phyloP scores from a whole-genome alignment of 1,284 basidiomycete species.

The Rhodotorula sp. region DNA sequence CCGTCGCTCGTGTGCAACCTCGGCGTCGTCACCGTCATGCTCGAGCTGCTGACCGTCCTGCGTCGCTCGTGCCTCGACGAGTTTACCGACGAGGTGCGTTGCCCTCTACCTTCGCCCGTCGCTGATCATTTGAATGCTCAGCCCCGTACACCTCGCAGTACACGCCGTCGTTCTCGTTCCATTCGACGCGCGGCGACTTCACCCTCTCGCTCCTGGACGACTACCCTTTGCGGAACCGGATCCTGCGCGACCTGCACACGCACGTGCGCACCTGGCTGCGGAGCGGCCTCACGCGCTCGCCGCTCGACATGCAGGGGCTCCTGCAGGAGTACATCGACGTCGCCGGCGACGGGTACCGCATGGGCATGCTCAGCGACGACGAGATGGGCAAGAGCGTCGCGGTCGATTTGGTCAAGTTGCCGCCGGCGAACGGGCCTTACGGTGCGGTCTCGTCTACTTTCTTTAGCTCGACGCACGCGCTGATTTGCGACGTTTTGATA shows the following conservation, averaged over 20 bases:
- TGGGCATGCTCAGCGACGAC: slow-evolving; percentile 54
- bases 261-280: slow-evolving; percentile 82
- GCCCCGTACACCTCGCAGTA: slow-evolving; percentile 59
- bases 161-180: slow-evolving; percentile 80
- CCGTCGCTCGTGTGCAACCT: slow-evolving; percentile 92
- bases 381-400: slow-evolving; percentile 89
- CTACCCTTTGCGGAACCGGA: slow-evolving; percentile 81
- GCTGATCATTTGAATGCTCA: neutral
- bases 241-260: slow-evolving; percentile 70
- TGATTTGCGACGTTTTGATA: slow-evolving; percentile 8
- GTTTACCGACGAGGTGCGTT: slow-evolving; percentile 78
- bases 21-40: slow-evolving; percentile 79
- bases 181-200: slow-evolving; percentile 69
- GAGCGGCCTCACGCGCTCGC: slow-evolving; percentile 79
- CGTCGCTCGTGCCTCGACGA: slow-evolving; percentile 87
- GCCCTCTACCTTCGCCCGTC: slow-evolving; percentile 1
- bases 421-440: slow-evolving; percentile 36
- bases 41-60: slow-evolving; percentile 88
- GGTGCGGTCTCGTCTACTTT: slow-evolving; percentile 25
- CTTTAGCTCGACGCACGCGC: neutral
- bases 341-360: slow-evolving; percentile 15
- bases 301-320: slow-evolving; percentile 87
- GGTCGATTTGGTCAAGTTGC: slow-evolving; percentile 68
- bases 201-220: slow-evolving; percentile 82
- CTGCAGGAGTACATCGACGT: slow-evolving; percentile 59